These are phyloP conservation scores for Ganoderma multipileum DNA, from an alignment of 1,284 basidiomycete species.

Conservation along the genomic window DNA sequence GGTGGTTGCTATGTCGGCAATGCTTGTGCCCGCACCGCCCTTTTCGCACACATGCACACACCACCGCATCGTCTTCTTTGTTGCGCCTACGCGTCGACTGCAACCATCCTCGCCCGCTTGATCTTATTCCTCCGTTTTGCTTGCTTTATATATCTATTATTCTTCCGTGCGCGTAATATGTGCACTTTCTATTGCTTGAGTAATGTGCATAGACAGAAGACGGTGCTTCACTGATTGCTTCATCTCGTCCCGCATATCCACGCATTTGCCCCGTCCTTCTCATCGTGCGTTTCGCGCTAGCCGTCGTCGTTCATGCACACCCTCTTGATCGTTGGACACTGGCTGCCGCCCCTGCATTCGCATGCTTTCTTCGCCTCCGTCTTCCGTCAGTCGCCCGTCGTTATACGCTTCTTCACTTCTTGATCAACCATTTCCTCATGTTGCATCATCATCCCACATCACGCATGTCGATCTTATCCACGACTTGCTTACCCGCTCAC, in stretches of 20 bases:
- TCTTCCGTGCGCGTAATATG: conserved; percentile 26
- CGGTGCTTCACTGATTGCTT: not conserved
- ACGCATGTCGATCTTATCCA: conserved; percentile 1
- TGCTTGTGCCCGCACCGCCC: not conserved
- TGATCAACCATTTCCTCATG: not conserved
- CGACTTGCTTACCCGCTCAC: not conserved
- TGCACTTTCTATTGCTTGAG: conserved; percentile 28
- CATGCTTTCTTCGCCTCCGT: conserved; percentile 14
- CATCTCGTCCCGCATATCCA: not conserved
- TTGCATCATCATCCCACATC: not conserved
- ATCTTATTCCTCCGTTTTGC: not conserved
- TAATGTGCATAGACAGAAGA: conserved; percentile 28
- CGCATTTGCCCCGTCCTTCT: not conserved
- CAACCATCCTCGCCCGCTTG: not conserved
- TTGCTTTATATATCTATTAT: conserved; percentile 33
- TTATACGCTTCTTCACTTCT: conserved; percentile 11
- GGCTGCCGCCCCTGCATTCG: not conserved
- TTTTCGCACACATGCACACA: not conserved
- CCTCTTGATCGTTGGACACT: conserved; percentile 12
- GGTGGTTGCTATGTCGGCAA: conserved; percentile 15
- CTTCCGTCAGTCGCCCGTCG: conserved; percentile 17
- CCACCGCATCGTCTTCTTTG: not conserved
- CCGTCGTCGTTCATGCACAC: not conserved
- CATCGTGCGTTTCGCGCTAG: not conserved
- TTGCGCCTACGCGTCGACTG: not conserved